Conservation (phyloP, 768 basidiomycete species). For the Rhodosporidiobolus odoratus region DNA sequence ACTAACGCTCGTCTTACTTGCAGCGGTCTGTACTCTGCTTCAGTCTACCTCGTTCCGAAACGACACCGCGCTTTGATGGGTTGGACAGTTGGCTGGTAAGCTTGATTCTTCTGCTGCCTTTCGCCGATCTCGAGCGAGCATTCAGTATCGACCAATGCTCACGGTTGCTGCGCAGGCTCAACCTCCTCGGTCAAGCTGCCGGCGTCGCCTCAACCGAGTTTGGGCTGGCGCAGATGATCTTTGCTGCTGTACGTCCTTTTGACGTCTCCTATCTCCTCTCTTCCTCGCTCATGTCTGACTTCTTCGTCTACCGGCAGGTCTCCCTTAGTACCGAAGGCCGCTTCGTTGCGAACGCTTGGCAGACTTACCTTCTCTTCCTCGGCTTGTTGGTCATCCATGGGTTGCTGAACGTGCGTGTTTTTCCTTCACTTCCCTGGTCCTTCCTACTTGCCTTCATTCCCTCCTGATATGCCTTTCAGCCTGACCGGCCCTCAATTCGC, state of each 20-base stretch:
- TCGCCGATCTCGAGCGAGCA: slow-evolving; percentile 35
- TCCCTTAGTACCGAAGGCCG: slow-evolving; percentile 40
- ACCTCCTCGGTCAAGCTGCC: slow-evolving; percentile 72
- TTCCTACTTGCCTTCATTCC: not conserved
- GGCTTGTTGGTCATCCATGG: slow-evolving; percentile 75
- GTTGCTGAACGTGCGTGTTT: slow-evolving; percentile 53
- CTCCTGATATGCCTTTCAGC: no score
- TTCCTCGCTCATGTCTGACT: not conserved
- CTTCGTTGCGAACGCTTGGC: slow-evolving; percentile 62
- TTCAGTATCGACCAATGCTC: not conserved
- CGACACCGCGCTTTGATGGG: slow-evolving; percentile 46
- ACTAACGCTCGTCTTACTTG: slow-evolving; percentile 44
- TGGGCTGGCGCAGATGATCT: slow-evolving; percentile 50
- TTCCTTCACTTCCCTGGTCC: no score
- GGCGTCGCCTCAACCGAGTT: slow-evolving; percentile 82
- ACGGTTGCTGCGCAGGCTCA: slow-evolving; percentile 52
- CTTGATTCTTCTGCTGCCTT: slow-evolving; percentile 41
- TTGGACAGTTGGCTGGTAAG: slow-evolving; percentile 49
- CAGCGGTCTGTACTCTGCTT: slow-evolving; percentile 51
- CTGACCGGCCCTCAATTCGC: no score
- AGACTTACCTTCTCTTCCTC: slow-evolving; percentile 70
- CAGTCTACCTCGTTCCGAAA: slow-evolving; percentile 48
- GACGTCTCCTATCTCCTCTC: not conserved
- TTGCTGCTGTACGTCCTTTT: slow-evolving; percentile 62
- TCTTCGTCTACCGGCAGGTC: slow-evolving; percentile 27